Base-by-base conservation (phyloP, 1,139 yeast genomes). In the Suhomyces ambrosiae region DNA sequence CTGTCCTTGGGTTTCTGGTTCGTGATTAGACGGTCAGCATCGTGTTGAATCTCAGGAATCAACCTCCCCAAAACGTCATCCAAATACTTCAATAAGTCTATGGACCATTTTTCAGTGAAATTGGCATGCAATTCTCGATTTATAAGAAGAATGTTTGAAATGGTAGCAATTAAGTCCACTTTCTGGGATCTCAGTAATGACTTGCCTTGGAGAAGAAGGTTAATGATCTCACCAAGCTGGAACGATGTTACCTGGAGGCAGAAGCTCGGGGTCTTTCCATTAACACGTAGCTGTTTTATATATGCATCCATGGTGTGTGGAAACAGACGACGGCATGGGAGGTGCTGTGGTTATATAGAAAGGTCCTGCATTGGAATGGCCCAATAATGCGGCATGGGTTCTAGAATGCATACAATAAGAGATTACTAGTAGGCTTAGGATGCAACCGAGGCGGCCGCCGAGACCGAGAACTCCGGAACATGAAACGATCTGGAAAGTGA, bases 121-220 rank as follows among this genome's bases (percentile, higher is more conserved):
- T 32, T 5, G 9, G 39, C 19, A 35, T 60, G 63, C 3, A 63
- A 40, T 8, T 41, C 35, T 26, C 65, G 41, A 37, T 63, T 63
- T 14, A 61, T 48, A 10, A 63, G 49, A 3, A 62, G 39, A 12
- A 63, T 53, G 44, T 63, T 63, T n/a, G 56, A 50, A 7, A 58
- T 40, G 16, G 53, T 47, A 17, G 63, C 60, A 13, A 56, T 32
- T 27, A 61, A 33, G 30, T 58, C 58, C 41, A 23, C 56, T 50
- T n/a, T 35, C 34, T 19, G 40, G 38, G 8, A 35, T 10, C 33
- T 17, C 8, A 23, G 22, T 4, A 36, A 32, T 5, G 36, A 22
- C 6, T 32, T 30, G 12, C 27, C 33, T 10, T 37, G 22, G 11
- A 52, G 46, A 12, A 56, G 37, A 5, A 42, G 27, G 3, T 35